Conservation (phyloP, 768 basidiomycete genomes). For the Suillus lakei region DNA sequence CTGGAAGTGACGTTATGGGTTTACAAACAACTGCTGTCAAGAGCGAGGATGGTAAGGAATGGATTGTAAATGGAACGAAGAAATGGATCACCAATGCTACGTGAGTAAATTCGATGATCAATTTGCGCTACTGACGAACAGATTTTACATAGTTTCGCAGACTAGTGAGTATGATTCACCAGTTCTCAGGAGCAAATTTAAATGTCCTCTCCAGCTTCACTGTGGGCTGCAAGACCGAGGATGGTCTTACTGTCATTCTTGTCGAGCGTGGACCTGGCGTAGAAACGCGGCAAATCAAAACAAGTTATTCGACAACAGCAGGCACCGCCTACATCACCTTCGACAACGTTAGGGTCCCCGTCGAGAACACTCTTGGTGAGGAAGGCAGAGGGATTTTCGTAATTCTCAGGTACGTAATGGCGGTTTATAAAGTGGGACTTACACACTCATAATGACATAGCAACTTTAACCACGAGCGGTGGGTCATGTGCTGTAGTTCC, state of each 20-base stretch:
- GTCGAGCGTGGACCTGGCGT: slow-evolving; percentile 68
- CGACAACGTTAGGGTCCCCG: slow-evolving; percentile 84
- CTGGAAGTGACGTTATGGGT: slow-evolving; percentile 71
- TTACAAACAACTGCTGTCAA: slow-evolving; percentile 64
- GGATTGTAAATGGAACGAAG: slow-evolving; percentile 77
- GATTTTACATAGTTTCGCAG: slow-evolving; percentile 42
- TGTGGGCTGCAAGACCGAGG: slow-evolving; percentile 59
- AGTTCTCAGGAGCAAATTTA: background rate
- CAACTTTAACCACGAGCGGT: slow-evolving; percentile 96
- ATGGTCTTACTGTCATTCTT: slow-evolving; percentile 68
- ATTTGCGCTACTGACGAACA: background rate
- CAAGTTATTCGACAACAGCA: slow-evolving; percentile 85
- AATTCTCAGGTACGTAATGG: slow-evolving; percentile 48
- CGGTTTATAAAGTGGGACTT: background rate
- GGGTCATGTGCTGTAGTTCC: slow-evolving; percentile 85
- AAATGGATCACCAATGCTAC: slow-evolving; percentile 72
- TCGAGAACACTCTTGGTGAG: slow-evolving; percentile 79
- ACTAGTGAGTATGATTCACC: slow-evolving; percentile 37
- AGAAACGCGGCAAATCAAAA: slow-evolving; percentile 73
- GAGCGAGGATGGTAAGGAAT: slow-evolving; percentile 68
- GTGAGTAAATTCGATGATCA: slow-evolving; percentile 28
- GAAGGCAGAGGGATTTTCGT: slow-evolving; percentile 67
- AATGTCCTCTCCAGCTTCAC: slow-evolving; percentile 54
- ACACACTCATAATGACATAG: slow-evolving; percentile 37
- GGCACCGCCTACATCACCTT: slow-evolving; percentile 88